phyloP scores from a whole-genome alignment of 2,329 filamentous ascomycete genomes.

The Xylariaceae sp. region DNA sequence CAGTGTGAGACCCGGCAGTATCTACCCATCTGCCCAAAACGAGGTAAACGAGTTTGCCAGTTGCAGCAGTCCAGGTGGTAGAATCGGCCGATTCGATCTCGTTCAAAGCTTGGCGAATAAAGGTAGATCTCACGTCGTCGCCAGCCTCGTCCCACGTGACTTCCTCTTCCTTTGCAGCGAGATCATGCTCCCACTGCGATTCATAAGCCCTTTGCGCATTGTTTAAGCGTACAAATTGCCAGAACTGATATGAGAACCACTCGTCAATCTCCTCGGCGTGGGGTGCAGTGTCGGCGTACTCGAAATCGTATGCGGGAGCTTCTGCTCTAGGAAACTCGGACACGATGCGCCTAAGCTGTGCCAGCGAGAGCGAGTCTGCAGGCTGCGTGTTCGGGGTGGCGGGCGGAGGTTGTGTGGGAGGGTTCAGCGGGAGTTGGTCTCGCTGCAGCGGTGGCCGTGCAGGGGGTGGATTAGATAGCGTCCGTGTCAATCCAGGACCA shows the following conservation, averaged over 20 bases:
- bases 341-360: slow-evolving; percentile 75
- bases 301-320: slow-evolving; percentile 82
- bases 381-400: slow-evolving; percentile 43
- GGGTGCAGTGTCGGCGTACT: slow-evolving; percentile 73
- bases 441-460: slow-evolving; percentile 40
- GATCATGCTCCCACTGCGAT: slow-evolving; percentile 70
- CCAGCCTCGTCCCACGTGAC: slow-evolving; percentile 71
- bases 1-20: slow-evolving; percentile 59
- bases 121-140: slow-evolving; percentile 59
- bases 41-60: slow-evolving; percentile 65
- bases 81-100: slow-evolving; percentile 53
- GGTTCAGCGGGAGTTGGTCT: slow-evolving; percentile 39
- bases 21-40: slow-evolving; percentile 73
- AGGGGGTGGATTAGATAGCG: slow-evolving; percentile 26
- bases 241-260: slow-evolving; percentile 93
- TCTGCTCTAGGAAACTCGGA: slow-evolving; percentile 74
- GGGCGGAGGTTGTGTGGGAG: slow-evolving; percentile 38
- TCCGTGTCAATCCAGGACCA: slow-evolving; percentile 29
- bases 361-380: slow-evolving; percentile 75
- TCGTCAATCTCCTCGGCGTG: slow-evolving; percentile 93
- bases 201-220: slow-evolving; percentile 79
- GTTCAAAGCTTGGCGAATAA: slow-evolving; percentile 61
- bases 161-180: slow-evolving; percentile 48
- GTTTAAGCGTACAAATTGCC: slow-evolving; percentile 80
- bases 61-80: slow-evolving; percentile 55